These are phyloP conservation scores for Lachancea nothofagi DNA, from an alignment of 805 yeast genomes.

Conservation along the genomic window DNA sequence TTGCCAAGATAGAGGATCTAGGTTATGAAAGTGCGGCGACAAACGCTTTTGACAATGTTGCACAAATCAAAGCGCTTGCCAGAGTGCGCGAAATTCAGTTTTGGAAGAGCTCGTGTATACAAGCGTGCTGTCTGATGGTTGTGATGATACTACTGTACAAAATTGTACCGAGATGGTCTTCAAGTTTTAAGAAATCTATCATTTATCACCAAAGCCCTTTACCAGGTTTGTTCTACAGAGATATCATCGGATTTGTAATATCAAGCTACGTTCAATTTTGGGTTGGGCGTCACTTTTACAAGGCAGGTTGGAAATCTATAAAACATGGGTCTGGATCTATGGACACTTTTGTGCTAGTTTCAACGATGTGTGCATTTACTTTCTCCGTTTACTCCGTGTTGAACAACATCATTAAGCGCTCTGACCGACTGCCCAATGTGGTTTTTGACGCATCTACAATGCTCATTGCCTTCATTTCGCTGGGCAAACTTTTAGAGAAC, in stretches of 20 bases:
- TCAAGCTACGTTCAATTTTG: slow-evolving; percentile 56
- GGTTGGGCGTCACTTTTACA: slow-evolving; percentile 64
- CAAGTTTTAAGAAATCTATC: slow-evolving; percentile 29
- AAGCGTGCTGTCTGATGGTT: slow-evolving; percentile 49
- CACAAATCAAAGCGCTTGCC: slow-evolving; percentile 65
- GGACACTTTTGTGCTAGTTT: slow-evolving; percentile 84
- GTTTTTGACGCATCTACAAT: slow-evolving; percentile 84
- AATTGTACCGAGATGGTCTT: slow-evolving; percentile 39
- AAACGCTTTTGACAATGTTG: slow-evolving; percentile 46
- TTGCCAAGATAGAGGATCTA: slow-evolving; percentile 44
- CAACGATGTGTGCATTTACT: slow-evolving; percentile 71
- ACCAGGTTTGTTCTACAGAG: slow-evolving; percentile 27
- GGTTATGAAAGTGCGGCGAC: slow-evolving; percentile 51
- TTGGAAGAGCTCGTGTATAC: slow-evolving; percentile 59
- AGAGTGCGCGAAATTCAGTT: slow-evolving; percentile 64
- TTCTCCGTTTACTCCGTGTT: slow-evolving; percentile 66
- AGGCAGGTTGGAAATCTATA: slow-evolving; percentile 58
- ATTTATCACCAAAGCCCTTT: slow-evolving; percentile 26
- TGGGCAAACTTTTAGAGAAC: slow-evolving; percentile 90
- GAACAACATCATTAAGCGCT: slow-evolving; percentile 36
- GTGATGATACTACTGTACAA: slow-evolving; percentile 54
- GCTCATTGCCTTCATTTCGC: slow-evolving; percentile 74
- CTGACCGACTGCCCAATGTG: slow-evolving; percentile 50
- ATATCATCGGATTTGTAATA: slow-evolving; percentile 58
- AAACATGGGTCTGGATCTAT: slow-evolving; percentile 73